Evolutionary conservation across 1,139 yeast species (phyloP).

Genomic region (Kurtzmaniella quercitrusa): DNA sequence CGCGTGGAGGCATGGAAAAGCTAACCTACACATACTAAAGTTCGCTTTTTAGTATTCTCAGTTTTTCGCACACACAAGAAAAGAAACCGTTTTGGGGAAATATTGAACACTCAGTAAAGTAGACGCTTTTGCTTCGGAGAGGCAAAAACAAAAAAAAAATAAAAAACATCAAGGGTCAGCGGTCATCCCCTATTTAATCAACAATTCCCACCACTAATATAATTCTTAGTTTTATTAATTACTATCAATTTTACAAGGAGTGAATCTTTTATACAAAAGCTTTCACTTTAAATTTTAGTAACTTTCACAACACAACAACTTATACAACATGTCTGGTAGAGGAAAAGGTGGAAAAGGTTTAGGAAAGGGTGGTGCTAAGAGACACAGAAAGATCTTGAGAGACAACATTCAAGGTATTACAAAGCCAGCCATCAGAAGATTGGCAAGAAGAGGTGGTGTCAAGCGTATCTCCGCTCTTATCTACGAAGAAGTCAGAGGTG

Average conservation of each 20-base stretch:
- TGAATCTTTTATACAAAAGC: neutral
- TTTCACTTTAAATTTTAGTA: constrained; percentile 1
- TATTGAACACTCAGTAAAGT: neutral
- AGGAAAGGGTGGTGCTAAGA: constrained; percentile 99
- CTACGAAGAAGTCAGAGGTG: constrained; percentile 98
- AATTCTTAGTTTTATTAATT: neutral
- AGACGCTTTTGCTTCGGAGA: neutral
- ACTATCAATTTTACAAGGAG: neutral
- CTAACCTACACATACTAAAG: constrained; percentile 8
- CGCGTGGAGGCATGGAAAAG: constrained; percentile 3
- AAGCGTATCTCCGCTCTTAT: constrained; percentile 99
- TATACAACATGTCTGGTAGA: constrained; percentile 87
- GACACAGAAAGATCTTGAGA: constrained; percentile 99
- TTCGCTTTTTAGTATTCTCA: constrained; percentile 8
- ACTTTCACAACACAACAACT: constrained; percentile 3
- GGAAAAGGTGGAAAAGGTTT: constrained; percentile 99
- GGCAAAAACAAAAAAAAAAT: constrained; percentile 1
- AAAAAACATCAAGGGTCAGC: neutral
- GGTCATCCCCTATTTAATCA: constrained; percentile 7
- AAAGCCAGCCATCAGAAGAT: constrained; percentile 99
- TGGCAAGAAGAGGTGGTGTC: constrained; percentile 99
- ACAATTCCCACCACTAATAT: constrained; percentile 1
- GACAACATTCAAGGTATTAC: constrained; percentile 99
- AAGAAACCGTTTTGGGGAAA: constrained; percentile 4
- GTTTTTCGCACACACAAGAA: constrained; percentile 6